Evolutionary conservation across 2,329 filamentous ascomycete species (phyloP), one percentile per base, ranked within the genome.

Genomic region (Penicillium palitans): DNA sequence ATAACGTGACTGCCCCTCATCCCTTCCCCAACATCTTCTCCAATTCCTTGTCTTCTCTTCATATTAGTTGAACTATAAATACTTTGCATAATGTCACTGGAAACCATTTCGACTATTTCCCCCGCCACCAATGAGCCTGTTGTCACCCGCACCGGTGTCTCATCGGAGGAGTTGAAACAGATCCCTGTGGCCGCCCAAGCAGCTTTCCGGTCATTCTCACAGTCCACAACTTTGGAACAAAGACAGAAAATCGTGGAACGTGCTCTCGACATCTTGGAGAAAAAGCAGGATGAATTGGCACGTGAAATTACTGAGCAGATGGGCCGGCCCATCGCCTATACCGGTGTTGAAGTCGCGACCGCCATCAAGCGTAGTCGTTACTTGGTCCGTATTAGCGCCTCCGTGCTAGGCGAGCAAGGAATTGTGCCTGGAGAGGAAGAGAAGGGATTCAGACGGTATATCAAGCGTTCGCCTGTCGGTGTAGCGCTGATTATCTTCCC

Each of bases 291-390:
- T 86, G 89, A 87, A 61, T 81, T 98, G 35, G 92, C 89, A 6
- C 83, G 86, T 66, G 93, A 97, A 74, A 79, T 98, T 59, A 97
- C 93, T 0, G 88, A 91, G 73, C 93, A 98, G 79, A 98, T 98
- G 93, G 93, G 93, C 42, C 84, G 93, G 21, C 93, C 93, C 35
- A 96, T 97, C 69, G 84, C 89, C 39, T 97, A 93, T 74, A 90
- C 90, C 0, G 87, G 84, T 47, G 91, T 87, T 66, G 93, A 98
- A 79, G 83, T 98, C 65, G 79, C 85, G 31, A 98, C 93, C 17
- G 93, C 93, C 8, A 84, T 96, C 64, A 90, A 90, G 78, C 86
- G 93, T 63, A 90, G 88, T 64, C 87, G 96, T 71, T 96, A 96
- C 72, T 80, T 98, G 57, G 82, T 96, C 68, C 91, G 90, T 73